phyloP scores from a whole-genome alignment of 2,329 filamentous ascomycete species.

The Raffaelea deltoideospora region DNA sequence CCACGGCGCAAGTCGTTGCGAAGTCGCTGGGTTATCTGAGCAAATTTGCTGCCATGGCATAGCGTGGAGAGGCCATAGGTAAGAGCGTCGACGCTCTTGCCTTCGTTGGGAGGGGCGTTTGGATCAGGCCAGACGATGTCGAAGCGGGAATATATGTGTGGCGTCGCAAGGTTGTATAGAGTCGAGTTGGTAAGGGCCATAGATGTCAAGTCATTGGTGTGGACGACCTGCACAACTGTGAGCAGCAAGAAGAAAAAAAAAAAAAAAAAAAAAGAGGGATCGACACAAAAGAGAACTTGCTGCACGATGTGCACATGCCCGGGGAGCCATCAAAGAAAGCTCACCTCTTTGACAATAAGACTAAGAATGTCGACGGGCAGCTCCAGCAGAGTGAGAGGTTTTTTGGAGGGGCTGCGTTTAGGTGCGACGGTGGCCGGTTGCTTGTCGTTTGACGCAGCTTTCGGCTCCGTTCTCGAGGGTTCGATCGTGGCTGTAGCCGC shows the following conservation, averaged over 20 bases:
- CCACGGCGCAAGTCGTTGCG: constrained; percentile 6
- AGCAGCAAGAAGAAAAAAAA: background rate
- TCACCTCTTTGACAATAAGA: constrained; percentile 64
- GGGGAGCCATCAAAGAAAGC: constrained; percentile 10
- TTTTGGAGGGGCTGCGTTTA: constrained; percentile 36
- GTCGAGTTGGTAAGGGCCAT: constrained; percentile 65
- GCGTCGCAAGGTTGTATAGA: constrained; percentile 59
- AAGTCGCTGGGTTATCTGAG: constrained; percentile 21
- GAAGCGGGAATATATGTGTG: constrained; percentile 70
- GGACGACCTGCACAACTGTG: constrained; percentile 44
- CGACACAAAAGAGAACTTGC: background rate
- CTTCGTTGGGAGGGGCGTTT: constrained; percentile 44
- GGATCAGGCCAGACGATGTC: constrained; percentile 81
- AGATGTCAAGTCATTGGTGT: constrained; percentile 69
- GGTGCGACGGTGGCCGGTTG: constrained; percentile 45
- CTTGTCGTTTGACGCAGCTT: constrained; percentile 32
- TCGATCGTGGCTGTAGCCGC: no score
- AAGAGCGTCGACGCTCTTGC: constrained; percentile 64
- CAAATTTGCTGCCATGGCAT: constrained; percentile 46
- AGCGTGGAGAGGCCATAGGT: constrained; percentile 71
- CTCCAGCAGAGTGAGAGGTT: constrained; percentile 52
- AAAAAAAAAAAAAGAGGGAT: background rate
- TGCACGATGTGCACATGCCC: no score
- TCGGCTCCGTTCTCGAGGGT: constrained; percentile 4
- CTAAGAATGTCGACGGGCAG: constrained; percentile 66